phyloP scores from a whole-genome alignment of 73 alveolate genomes.

The Stentor roeselii region DNA sequence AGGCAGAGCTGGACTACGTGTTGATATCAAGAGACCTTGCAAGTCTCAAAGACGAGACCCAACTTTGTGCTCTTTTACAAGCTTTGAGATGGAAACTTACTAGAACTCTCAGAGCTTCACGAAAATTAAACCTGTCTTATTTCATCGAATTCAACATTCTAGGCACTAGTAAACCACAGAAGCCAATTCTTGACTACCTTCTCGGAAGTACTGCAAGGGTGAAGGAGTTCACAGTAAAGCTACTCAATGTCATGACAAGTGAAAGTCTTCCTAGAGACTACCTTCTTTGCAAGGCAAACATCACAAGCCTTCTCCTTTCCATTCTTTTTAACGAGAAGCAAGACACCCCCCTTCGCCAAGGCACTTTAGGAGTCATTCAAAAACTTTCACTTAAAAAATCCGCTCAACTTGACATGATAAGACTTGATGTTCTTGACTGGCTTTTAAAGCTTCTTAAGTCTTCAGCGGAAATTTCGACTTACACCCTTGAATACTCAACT shows the following conservation, averaged over 20 bases:
- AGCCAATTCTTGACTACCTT: not conserved
- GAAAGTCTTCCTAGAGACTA: slow-evolving; percentile 89
- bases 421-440: slow-evolving; percentile 92
- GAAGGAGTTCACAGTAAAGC: slow-evolving; percentile 72
- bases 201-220: slow-evolving; percentile 17
- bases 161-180: slow-evolving; percentile 6
- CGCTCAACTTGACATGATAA: slow-evolving; percentile 92
- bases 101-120: not conserved
- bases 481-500: slow-evolving; percentile 93
- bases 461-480: slow-evolving; percentile 87
- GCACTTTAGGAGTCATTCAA: slow-evolving; percentile 91
- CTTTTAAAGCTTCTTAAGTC: slow-evolving; percentile 79
- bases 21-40: not conserved
- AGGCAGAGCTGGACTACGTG: not conserved
- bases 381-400: slow-evolving; percentile 89
- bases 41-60: not conserved
- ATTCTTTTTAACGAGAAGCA: slow-evolving; percentile 75
- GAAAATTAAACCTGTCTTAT: not conserved
- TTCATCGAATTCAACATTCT: not conserved
- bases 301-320: slow-evolving; percentile 81
- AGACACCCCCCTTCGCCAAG: slow-evolving; percentile 87
- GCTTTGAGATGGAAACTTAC: slow-evolving; percentile 22
- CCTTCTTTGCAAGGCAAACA: slow-evolving; percentile 73
- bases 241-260: slow-evolving; percentile 87
- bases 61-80: not conserved